Base-by-base conservation (phyloP, 441 rosid species). In the Corymbia calophylla region DNA sequence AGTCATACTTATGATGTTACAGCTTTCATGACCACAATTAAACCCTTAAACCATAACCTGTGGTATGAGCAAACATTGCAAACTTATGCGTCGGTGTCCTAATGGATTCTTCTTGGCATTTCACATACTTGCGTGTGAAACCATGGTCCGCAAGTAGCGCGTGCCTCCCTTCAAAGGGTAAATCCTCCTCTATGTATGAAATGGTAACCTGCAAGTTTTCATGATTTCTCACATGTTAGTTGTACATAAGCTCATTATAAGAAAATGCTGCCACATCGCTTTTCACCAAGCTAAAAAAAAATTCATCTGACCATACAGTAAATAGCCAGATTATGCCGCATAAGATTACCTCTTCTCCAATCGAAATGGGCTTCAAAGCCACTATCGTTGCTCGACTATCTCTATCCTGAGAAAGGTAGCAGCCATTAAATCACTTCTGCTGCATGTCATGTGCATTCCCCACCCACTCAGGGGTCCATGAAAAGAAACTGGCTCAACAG, bases 151-250 rank as follows among this genome's bases (percentile, higher is more conserved):
- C 97, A 60, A 96, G 96, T 66, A 91, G 86, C 64, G 95, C 93
- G 73, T 92, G 97, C 91, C 99, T 94, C 93, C 95, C 98, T 89
- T 94, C 91, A 73, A 93, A 93, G 1, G 97, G 93, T 91, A 95
- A 95, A 87, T 95, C 97, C 92, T 96, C 98, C 32, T 97, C 98
- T 90, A 97, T 94, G 91, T 96, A 97, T 60, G 98, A 97, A 89
- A 97, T 95, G 9, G 97, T 95, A 85, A 96, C 92, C 98, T 97
- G 93, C 66, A 90, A 93, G 8, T 29, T 62, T 62, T 62, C 32
- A 29, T 7, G 18, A 62, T 62, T 62, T 82, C 39, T 23, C 55
- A 15, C 31, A 21, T 62, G 17, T 62, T 29, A 23, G 73, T 29
- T 5, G 29, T 9, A 10, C 62, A 68, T 17, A 80, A 14, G 32